phyloP scores from a whole-genome alignment of 2,329 filamentous ascomycete genomes.

The Sclerotinia subarctica region DNA sequence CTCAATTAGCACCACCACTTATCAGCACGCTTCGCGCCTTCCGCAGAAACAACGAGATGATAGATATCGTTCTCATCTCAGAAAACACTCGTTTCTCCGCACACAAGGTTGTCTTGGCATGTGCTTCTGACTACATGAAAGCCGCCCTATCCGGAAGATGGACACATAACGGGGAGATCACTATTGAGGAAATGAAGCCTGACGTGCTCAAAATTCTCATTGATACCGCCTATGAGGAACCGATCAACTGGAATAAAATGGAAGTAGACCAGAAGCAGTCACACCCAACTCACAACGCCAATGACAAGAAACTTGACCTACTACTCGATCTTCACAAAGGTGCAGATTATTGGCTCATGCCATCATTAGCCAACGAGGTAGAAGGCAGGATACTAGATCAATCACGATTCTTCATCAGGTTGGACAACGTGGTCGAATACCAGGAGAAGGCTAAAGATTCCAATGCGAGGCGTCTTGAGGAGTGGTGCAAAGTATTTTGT shows the following conservation, averaged over 20 bases:
- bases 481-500: conserved; percentile 25
- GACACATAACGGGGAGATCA: background rate
- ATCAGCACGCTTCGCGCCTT: background rate
- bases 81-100: background rate
- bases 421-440: conserved; percentile 28
- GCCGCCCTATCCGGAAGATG: background rate
- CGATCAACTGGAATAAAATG: conserved; percentile 13
- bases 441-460: conserved; percentile 20
- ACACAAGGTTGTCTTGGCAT: background rate
- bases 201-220: conserved; percentile 1
- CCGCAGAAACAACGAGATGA: conserved; percentile 6
- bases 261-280: conserved; percentile 13
- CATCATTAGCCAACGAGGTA: conserved; percentile 24
- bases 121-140: background rate
- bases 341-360: conserved; percentile 31
- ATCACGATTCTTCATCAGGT: conserved; percentile 25
- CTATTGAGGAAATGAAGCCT: background rate
- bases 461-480: conserved; percentile 21
- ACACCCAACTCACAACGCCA: conserved; percentile 22
- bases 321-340: conserved; percentile 32
- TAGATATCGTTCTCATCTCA: conserved; percentile 1
- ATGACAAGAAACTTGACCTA: conserved; percentile 27
- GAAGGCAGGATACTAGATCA: conserved; percentile 29
- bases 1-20: conserved; percentile 16
- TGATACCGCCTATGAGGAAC: conserved; percentile 4